Evolutionary conservation across 768 basidiomycete species (phyloP), one percentile per base, ranked within the genome.

Genomic region (Phanerodontia chrysosporium): DNA sequence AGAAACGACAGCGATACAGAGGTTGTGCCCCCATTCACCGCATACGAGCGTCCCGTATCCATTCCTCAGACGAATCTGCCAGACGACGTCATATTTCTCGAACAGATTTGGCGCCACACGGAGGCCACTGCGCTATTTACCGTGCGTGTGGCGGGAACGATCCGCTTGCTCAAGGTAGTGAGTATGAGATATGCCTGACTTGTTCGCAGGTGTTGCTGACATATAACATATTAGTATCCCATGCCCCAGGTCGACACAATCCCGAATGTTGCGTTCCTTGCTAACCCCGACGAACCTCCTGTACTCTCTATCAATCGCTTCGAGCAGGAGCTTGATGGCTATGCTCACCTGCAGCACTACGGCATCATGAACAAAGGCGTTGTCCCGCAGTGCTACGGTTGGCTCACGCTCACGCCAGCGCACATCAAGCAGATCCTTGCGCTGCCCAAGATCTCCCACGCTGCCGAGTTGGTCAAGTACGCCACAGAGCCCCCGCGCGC

Each of bases 341-440:
- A 65, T 29, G 61, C 58, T 1, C 58, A 62, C 27, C 61, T 65
- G 18, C 10, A 54, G 2, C 61, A 65, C 32, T 51, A 52, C 35
- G 64, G 64, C 24, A 52, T 53, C 4, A 62, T 49, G 32, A 45
- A 22, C n/a, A 57, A 52, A 16, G 58, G 58, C n/a, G 16, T 46
- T 6, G 64, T 62, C 8, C 64, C 61, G 8, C 29, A 39, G 2
- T 65, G 64, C 53, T 62, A 57, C 46, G 64, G 64, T 13, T 65
- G 63, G 63, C n/a, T 61, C 27, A 39, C 45, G 9, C 57, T 76
- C 9, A 8, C 49, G 2, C 29, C 49, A 5, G n/a, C 3, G 12
- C 49, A 51, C 30, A 16, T 51, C 7, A 16, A 30, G 49, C 16
- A 22, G 25, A 28, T 49, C 13, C 18, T 32, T 18, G 27, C 29